Evolutionary conservation across 169 alveolate species (phyloP).

Genomic region (Blepharisma undulans): DNA sequence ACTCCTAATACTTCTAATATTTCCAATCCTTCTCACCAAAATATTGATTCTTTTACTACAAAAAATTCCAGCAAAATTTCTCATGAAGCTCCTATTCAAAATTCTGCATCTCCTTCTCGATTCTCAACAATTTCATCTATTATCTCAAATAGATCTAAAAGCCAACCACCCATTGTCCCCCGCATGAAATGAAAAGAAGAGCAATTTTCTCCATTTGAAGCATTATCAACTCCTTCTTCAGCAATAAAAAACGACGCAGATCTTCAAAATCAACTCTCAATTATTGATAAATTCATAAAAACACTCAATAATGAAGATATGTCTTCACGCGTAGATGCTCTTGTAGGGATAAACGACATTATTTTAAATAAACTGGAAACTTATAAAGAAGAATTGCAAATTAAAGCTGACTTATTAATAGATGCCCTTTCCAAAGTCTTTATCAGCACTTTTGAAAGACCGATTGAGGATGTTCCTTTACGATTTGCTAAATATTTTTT

Average conservation of each 20-base stretch:
- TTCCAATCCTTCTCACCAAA: neutral
- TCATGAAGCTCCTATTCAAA: neutral
- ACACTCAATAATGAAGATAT: slow-evolving; percentile 57
- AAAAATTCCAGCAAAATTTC: neutral
- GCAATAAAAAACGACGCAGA: neutral
- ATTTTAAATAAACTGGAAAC: slow-evolving; percentile 31
- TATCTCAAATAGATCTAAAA: neutral
- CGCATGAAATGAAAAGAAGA: neutral
- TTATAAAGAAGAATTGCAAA: slow-evolving; percentile 26
- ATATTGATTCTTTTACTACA: too few relatives aligned
- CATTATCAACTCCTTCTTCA: neutral
- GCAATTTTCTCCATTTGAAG: neutral
- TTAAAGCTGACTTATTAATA: slow-evolving; percentile 46
- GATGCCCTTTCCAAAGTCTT: slow-evolving; percentile 50
- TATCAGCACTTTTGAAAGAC: slow-evolving; percentile 47
- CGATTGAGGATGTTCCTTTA: slow-evolving; percentile 54
- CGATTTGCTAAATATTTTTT: slow-evolving; percentile 74
- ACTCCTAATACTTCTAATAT: neutral
- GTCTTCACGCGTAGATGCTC: slow-evolving; percentile 57
- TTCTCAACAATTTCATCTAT: neutral
- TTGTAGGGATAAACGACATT: slow-evolving; percentile 56
- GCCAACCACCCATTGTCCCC: neutral
- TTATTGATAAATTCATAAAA: slow-evolving; percentile 38
- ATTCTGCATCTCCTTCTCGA: neutral
- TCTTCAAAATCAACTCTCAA: neutral